A percentile compares a stretch with the other conserved stretches of the same genome.
Evolutionary conservation across 768 basidiomycete genomes (phyloP).

Genomic region (Galerina marginata): DNA sequence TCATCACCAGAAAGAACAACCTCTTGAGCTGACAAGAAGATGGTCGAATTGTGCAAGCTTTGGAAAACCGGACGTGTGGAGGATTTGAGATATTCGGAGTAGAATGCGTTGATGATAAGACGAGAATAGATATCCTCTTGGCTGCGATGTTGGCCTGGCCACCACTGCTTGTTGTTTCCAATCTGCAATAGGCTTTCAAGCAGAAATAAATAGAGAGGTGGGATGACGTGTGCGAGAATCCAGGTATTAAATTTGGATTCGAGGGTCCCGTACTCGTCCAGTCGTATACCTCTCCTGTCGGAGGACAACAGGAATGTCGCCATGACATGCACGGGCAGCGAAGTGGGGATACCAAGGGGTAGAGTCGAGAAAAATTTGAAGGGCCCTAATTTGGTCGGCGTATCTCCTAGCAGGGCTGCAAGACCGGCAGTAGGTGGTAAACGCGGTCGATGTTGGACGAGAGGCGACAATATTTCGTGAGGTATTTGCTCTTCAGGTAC

Average conservation of each 20-base stretch:
- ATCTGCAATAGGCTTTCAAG: conserved; percentile 32
- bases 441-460: conserved; percentile 30
- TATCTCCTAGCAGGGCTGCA: conserved; percentile 28
- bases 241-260: conserved; percentile 49
- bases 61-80: conserved; percentile 31
- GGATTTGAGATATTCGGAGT: conserved; percentile 26
- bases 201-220: conserved; percentile 44
- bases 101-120: conserved; percentile 35
- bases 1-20: conserved; percentile 30
- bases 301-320: conserved; percentile 52
- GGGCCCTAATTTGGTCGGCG: conserved; percentile 1
- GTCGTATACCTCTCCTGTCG: conserved; percentile 49
- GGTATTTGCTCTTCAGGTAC: conserved; percentile 19
- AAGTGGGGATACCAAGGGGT: conserved; percentile 43
- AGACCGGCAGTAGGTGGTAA: conserved; percentile 38
- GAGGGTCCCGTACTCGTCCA: conserved; percentile 38
- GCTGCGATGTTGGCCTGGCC: conserved; percentile 34
- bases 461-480: conserved; percentile 5
- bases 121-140: conserved; percentile 22
- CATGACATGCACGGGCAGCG: conserved; percentile 51
- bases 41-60: conserved; percentile 24
- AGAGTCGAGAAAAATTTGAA: conserved; percentile 48
- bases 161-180: conserved; percentile 35
- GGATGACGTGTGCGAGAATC: conserved; percentile 41
- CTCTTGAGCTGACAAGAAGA: conserved; percentile 22